Evolutionary conservation across 225 moss, liverwort and hornwort species (phyloP).

Genomic region (Climacium dendroides): DNA sequence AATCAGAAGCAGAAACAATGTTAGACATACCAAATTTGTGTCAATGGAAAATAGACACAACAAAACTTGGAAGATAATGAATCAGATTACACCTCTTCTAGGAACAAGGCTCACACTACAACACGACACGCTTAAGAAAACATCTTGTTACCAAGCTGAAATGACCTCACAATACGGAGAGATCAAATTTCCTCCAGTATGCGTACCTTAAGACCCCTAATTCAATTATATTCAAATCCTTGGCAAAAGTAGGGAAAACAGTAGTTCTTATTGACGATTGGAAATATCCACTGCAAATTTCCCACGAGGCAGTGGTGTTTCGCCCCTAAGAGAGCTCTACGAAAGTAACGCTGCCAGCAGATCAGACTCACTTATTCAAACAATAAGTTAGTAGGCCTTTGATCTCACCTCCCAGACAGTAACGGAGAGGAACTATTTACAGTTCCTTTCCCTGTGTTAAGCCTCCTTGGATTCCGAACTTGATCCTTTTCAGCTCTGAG

Average conservation of each 20-base stretch:
- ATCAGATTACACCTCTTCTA: neutral
- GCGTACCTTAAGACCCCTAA: neutral
- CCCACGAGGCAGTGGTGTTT: neutral
- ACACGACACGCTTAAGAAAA: neutral
- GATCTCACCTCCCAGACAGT: slow-evolving; percentile 36
- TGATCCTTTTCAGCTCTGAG: slow-evolving; percentile 86
- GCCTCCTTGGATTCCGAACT: slow-evolving; percentile 74
- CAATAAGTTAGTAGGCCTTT: neutral
- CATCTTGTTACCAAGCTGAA: neutral
- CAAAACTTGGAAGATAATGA: neutral
- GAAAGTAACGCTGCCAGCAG: neutral
- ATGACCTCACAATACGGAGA: neutral
- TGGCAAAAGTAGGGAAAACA: neutral
- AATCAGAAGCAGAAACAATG: neutral
- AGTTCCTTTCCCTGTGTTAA: slow-evolving; percentile 73
- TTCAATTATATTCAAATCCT: neutral
- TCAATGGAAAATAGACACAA: neutral
- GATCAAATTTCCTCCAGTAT: neutral
- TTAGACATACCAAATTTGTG: neutral
- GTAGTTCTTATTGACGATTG: neutral
- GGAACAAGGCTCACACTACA: neutral
- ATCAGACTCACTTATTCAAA: neutral
- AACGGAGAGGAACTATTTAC: slow-evolving; percentile 73
- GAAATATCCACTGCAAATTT: neutral
- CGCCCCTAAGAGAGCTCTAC: neutral